Percentiles rank a stretch among this genome's conserved stretches.
Evolutionary conservation across 1,139 yeast species (phyloP).

Genomic region (Arxiozyma bovina): DNA sequence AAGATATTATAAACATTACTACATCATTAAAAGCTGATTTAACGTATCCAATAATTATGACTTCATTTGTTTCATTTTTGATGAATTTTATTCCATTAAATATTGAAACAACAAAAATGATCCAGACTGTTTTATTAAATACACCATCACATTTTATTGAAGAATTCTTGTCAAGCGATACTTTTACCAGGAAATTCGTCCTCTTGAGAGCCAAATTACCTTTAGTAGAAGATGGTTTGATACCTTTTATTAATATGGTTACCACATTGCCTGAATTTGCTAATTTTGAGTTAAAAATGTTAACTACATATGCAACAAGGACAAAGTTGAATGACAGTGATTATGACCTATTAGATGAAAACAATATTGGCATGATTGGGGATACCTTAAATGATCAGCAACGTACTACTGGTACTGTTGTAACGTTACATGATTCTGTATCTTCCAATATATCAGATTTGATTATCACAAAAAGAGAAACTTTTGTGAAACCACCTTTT

Average conservation of each 20-base stretch:
- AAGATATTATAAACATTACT: constrained; percentile 38
- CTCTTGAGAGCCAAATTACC: constrained; percentile 71
- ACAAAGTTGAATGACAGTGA: constrained; percentile 27
- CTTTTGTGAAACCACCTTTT: constrained; percentile 37
- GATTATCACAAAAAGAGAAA: constrained; percentile 35
- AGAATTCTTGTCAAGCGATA: constrained; percentile 47
- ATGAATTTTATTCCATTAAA: constrained; percentile 57
- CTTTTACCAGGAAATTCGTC: constrained; percentile 47
- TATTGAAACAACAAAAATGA: constrained; percentile 44
- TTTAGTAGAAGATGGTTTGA: constrained; percentile 37
- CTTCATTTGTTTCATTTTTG: constrained; percentile 50
- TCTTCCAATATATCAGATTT: constrained; percentile 19
- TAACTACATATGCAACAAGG: constrained; percentile 52
- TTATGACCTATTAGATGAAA: constrained; percentile 31
- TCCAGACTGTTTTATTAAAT: constrained; percentile 42
- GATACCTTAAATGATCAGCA: not conserved
- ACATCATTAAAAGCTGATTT: constrained; percentile 40
- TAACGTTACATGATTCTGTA: not conserved
- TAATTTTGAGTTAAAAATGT: constrained; percentile 47
- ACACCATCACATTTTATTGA: constrained; percentile 52
- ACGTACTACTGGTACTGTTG: not conserved
- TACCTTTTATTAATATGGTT: constrained; percentile 54
- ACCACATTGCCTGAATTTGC: constrained; percentile 62
- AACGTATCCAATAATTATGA: constrained; percentile 46
- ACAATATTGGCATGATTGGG: constrained; percentile 5